Base-by-base conservation (phyloP, 73 alveolate species). In the Stentor coeruleus region DNA sequence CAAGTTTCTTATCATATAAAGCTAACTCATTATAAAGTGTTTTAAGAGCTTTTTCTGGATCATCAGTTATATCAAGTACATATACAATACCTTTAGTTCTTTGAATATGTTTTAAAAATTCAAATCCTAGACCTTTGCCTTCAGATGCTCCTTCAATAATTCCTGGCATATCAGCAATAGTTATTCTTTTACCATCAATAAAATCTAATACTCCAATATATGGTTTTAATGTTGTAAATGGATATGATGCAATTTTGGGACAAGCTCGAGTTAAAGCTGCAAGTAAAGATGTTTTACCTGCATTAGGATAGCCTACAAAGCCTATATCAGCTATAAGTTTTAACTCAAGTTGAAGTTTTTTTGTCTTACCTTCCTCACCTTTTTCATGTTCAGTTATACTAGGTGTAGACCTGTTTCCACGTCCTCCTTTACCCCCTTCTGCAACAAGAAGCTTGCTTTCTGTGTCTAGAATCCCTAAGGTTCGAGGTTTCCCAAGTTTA, bases 151-250 rank as follows among this genome's bases (percentile, higher is more conserved):
- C 99, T 80, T 96, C 98, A 11, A 95, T 95, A 38, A 96, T 77
- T 30, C 99, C 99, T 36, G 99, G 99, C 75, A 96, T 89, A 58
- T 96, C 99, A 2, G 99, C 98, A 3, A 96, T 84, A 55, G 92
- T 83, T 58, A 96, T 87, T 40, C 80, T 76, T 42, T 79, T 33
- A 26, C 88, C 95, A 81, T 95, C 99, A 35, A 93, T 91, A 76
- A 96, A 96, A 35, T 93, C 89, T 73, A 92, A 79, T n/a, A 14
- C 39, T 37, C 83, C 83, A 20, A 96, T 89, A 82, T 93, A 84
- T 28, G 99, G 99, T 66, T 96, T 91, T 41, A 96, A 85, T 14
- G 99, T 95, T n/a, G 99, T 96, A 84, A 96, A 96, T 58, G 99
- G 99, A 60, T 96, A 96, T 31, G 95, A 96, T 3, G 99, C 99